Conservation (phyloP, 139 green algal species). For the Coelastrella sp. region DNA sequence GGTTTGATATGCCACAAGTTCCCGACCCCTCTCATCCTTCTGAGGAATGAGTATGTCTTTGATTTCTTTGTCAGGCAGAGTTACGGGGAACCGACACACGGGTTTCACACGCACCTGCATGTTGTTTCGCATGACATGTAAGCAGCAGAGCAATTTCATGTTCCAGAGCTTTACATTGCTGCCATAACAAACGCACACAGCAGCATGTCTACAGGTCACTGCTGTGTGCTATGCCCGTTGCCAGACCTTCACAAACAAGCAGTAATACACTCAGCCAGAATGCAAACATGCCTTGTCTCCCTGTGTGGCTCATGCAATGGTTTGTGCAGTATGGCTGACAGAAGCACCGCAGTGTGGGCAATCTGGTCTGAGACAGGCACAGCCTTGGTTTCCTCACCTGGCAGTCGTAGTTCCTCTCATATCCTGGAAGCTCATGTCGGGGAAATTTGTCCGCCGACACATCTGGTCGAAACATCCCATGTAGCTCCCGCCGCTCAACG, state of each 20-base stretch:
- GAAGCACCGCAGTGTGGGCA: no score
- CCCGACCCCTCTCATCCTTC: not conserved
- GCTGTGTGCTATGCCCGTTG: no score
- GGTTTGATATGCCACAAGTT: not conserved
- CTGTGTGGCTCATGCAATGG: no score
- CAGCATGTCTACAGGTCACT: no score
- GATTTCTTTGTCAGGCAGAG: not conserved
- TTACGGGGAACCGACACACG: slow-evolving; percentile 19
- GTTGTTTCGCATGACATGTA: not conserved
- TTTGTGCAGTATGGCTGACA: no score
- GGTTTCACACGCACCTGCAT: slow-evolving; percentile 18
- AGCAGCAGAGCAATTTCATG: not conserved
- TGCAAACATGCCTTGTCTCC: no score
- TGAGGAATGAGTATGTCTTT: slow-evolving; percentile 22
- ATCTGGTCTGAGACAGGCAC: no score
- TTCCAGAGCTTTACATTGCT: no score
- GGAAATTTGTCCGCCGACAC: not conserved
- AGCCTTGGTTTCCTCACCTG: no score
- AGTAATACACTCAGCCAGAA: no score
- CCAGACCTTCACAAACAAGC: no score
- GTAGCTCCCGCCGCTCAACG: not conserved
- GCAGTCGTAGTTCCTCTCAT: not conserved
- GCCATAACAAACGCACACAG: no score
- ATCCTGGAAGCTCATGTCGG: not conserved
- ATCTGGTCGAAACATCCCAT: not conserved